These are phyloP conservation scores for Marchantia polymorpha DNA, from an alignment of 225 moss, liverwort and hornwort genomes.

Conservation along the genomic window DNA sequence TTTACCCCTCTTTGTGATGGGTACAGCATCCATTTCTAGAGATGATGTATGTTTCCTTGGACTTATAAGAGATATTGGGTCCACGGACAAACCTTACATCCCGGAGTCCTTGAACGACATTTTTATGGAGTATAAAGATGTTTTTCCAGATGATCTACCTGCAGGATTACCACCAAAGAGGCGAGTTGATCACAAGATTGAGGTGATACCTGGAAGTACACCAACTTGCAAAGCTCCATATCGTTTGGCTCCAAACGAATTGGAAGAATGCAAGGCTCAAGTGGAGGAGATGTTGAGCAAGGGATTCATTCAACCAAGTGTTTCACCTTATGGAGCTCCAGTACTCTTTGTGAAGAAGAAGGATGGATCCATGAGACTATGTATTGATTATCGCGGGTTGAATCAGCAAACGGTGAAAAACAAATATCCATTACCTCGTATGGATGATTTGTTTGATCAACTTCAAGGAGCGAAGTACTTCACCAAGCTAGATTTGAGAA, in stretches of 20 bases:
- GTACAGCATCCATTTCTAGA: too few species aligned
- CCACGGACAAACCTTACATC: too few species aligned
- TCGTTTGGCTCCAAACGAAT: not conserved
- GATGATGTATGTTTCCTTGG: too few species aligned
- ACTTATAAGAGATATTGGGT: not conserved
- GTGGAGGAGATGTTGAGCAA: not conserved
- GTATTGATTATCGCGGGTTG: not conserved
- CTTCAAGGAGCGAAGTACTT: not conserved
- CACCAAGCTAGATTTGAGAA: not conserved
- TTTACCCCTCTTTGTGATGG: too few species aligned
- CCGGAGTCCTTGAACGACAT: too few species aligned
- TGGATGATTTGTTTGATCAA: conserved; percentile 16
- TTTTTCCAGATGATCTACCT: not conserved
- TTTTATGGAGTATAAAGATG: not conserved
- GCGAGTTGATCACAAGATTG: not conserved
- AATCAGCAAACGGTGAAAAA: not conserved
- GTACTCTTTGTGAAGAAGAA: not conserved
- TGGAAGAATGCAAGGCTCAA: not conserved
- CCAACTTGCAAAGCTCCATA: not conserved
- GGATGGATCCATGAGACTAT: not conserved
- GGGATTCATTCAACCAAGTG: not conserved
- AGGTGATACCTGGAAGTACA: not conserved
- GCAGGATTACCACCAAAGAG: not conserved
- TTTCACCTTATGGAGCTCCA: not conserved
- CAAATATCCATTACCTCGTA: not conserved